Evolutionary conservation across 1,284 basidiomycete species (phyloP), one percentile per base, ranked within the genome.

Genomic region (Pisolithus thermaeus): DNA sequence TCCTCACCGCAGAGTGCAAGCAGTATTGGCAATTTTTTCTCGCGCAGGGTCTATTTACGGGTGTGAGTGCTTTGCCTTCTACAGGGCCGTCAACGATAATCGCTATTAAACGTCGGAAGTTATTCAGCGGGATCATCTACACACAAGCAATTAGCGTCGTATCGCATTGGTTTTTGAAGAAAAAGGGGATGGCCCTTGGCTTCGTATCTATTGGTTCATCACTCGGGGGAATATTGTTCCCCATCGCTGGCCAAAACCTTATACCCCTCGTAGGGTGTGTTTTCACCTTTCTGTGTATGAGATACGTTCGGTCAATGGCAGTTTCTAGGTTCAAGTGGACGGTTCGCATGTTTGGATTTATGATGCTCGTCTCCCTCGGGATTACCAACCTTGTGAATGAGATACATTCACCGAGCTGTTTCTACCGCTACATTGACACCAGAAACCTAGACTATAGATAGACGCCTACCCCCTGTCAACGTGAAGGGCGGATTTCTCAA

Each of bases 11-110:
- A 1, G 70, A 82, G 58, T 77, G 78, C 49, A 74, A 58, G 4
- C 53, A 64, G 47, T 83, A 77, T 58, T 83, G 75, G 72, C 80
- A 83, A 35, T 71, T 79, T 49, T 56, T 80, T 35, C 67, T 80
- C 8, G 75, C 67, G 12, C 78, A 80, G 49, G 78, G 78, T 3
- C 51, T 80, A 20, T 69, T 69, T 1, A 53, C 71, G 8, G 78
- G 78, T 25, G 71, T 77, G 25, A 50, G 63, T 53, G n/a, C 38
- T 12, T 18, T 7, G 20, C 28, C 5, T 2, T 14, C 3, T 38
- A 9, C 32, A 14, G 1, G 32, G 32, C 16, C 7, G n/a, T n/a
- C 23, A 30, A 49, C 23, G 7, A 14, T 4, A 2, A 18, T 5
- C 6, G 14, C 3, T 30, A 27, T 27, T 27, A 7, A 27, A 27